A percentile compares a stretch with the other conserved stretches of the same genome.
Evolutionary conservation across 257 asterid species (phyloP).

Genomic region (Galeopsis tetrahit): DNA sequence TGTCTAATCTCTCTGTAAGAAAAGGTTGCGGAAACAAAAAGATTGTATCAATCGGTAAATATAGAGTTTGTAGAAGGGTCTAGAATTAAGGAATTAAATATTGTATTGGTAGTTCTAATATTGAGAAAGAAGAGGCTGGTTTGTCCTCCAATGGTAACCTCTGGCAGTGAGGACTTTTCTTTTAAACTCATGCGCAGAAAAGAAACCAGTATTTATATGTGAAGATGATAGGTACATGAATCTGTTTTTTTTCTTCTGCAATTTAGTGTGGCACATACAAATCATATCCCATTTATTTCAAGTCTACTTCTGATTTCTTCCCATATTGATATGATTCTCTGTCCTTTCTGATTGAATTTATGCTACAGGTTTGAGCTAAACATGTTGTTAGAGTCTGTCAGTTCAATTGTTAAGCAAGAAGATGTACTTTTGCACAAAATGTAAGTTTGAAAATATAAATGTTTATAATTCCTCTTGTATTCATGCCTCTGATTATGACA

Average conservation of each 20-base stretch:
- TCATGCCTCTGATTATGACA: constrained; percentile 9
- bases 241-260: neutral
- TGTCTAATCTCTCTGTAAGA: constrained; percentile 24
- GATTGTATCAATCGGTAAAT: constrained; percentile 47
- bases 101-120: constrained; percentile 52
- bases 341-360: constrained; percentile 25
- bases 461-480: constrained; percentile 12
- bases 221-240: constrained; percentile 56
- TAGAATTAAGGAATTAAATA: constrained; percentile 40
- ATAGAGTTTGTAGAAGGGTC: constrained; percentile 63
- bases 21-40: constrained; percentile 52
- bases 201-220: constrained; percentile 60
- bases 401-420: constrained; percentile 74
- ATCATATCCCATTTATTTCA: neutral
- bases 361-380: constrained; percentile 82
- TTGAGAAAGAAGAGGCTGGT: constrained; percentile 91
- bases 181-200: constrained; percentile 63
- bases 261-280: neutral
- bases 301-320: constrained; percentile 24
- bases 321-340: constrained; percentile 11
- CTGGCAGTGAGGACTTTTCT: constrained; percentile 72
- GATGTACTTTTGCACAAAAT: constrained; percentile 74
- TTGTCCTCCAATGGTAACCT: constrained; percentile 80
- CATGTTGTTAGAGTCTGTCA: constrained; percentile 32
- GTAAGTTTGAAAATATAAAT: constrained; percentile 51